These are phyloP conservation scores for Williopsis jadinii DNA, from an alignment of 1,139 yeast genomes.

Conservation along the genomic window DNA sequence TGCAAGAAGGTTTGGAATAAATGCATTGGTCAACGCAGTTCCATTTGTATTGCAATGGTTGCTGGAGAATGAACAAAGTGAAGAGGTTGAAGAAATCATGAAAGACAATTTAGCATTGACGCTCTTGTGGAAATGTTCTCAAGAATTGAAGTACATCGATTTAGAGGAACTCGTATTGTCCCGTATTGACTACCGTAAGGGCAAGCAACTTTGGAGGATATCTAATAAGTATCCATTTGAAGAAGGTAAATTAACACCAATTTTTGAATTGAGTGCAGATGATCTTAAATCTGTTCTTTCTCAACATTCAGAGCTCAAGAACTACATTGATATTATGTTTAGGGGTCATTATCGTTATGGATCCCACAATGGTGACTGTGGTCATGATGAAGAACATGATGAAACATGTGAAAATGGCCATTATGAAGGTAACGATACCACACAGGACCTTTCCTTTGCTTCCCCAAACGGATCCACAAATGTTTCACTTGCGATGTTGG, in stretches of 20 bases:
- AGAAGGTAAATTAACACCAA: slow-evolving; percentile 2
- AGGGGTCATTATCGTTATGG: slow-evolving; percentile 17
- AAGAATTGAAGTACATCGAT: slow-evolving; percentile 6
- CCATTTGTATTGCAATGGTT: slow-evolving; percentile 46
- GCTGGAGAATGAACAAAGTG: slow-evolving; percentile 8
- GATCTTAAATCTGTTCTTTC: slow-evolving; percentile 2
- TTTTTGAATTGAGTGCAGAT: slow-evolving; percentile 8
- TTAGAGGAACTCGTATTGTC: slow-evolving; percentile 10
- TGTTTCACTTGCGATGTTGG: slow-evolving; percentile 12
- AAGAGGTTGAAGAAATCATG: slow-evolving; percentile 3
- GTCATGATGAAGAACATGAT: background rate
- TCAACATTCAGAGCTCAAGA: slow-evolving; percentile 4
- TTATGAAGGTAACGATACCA: background rate
- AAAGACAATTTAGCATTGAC: slow-evolving; percentile 19
- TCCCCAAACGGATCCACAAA: slow-evolving; percentile 11
- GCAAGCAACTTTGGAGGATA: slow-evolving; percentile 10
- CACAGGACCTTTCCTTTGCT: slow-evolving; percentile 4
- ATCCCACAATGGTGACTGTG: background rate
- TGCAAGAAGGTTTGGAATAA: slow-evolving; percentile 35
- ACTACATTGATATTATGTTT: slow-evolving; percentile 15
- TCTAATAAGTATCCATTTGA: slow-evolving; percentile 10
- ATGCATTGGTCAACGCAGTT: slow-evolving; percentile 38
- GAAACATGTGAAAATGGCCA: slow-evolving; percentile 1
- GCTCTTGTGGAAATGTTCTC: slow-evolving; percentile 10
- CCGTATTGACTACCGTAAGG: slow-evolving; percentile 17